Percentiles rank a stretch among this genome's conserved stretches.
Conservation (phyloP, 2,329 filamentous ascomycete species). For the Thelonectria rubi region DNA sequence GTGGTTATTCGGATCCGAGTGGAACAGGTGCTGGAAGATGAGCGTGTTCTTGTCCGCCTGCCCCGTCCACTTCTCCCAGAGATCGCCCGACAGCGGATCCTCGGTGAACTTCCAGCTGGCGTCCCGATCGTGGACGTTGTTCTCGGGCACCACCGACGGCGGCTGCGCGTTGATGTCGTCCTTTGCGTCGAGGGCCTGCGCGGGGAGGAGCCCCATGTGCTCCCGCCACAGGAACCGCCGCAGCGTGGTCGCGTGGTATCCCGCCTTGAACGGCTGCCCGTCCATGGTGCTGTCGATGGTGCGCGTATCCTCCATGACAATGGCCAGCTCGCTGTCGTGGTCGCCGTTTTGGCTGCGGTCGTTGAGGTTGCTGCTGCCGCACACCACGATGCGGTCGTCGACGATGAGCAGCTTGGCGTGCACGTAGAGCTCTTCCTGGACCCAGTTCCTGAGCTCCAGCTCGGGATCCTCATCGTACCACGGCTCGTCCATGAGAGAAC, state of each 20-base stretch:
- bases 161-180: conserved; percentile 79
- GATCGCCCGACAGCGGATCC: conserved; percentile 73
- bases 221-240: conserved; percentile 88
- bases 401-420: conserved; percentile 91
- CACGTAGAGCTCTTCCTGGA: conserved; percentile 96
- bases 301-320: conserved; percentile 87
- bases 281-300: conserved; percentile 78
- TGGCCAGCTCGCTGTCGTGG: conserved; percentile 90
- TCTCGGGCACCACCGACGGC: conserved; percentile 71
- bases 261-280: conserved; percentile 78
- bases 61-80: conserved; percentile 75
- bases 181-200: conserved; percentile 74
- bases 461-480: conserved; percentile 79
- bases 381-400: conserved; percentile 86
- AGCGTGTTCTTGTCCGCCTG: conserved; percentile 76
- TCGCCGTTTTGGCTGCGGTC: conserved; percentile 87
- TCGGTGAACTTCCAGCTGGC: conserved; percentile 72
- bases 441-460: conserved; percentile 84
- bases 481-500: conserved; percentile 69
- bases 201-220: conserved; percentile 82
- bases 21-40: conserved; percentile 82
- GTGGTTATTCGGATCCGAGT: conserved; percentile 87
- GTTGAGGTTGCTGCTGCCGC: conserved; percentile 90
- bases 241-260: conserved; percentile 83
- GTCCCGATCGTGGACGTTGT: conserved; percentile 68